phyloP scores from a whole-genome alignment of 495 filamentous ascomycete genomes.

The Neurospora sp. region DNA sequence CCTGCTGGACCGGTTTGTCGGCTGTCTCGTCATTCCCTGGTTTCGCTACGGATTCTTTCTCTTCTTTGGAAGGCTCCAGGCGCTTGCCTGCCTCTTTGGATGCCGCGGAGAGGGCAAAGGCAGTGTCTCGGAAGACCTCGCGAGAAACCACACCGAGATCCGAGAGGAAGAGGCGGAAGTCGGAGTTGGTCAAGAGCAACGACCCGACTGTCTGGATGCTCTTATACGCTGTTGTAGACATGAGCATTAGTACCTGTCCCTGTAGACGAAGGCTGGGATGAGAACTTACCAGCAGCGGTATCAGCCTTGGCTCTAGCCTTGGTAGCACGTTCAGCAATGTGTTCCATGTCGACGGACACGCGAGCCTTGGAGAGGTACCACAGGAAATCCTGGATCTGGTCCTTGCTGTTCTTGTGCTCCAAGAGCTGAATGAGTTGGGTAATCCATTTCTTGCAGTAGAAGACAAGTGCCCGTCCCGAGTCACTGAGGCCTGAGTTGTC shows the following conservation, averaged over 20 bases:
- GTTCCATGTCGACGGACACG: constrained; percentile 56
- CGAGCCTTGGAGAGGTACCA: constrained; percentile 72
- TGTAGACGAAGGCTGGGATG: neutral
- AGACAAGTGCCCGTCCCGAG: constrained; percentile 61
- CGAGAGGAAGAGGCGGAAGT: constrained; percentile 80
- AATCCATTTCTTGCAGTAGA: constrained; percentile 62
- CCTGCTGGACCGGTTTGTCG: constrained; percentile 41
- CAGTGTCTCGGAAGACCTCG: constrained; percentile 82
- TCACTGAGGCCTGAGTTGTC: constrained; percentile 66
- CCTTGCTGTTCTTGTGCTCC: constrained; percentile 68
- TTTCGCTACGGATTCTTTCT: constrained; percentile 46
- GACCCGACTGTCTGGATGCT: constrained; percentile 77
- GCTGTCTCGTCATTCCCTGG: constrained; percentile 44
- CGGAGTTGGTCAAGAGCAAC: constrained; percentile 76
- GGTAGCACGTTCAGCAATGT: constrained; percentile 52
- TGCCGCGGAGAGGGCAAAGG: constrained; percentile 60
- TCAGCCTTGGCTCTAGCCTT: constrained; percentile 65
- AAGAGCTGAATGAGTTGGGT: constrained; percentile 67
- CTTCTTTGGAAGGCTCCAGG: constrained; percentile 54
- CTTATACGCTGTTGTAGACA: constrained; percentile 50
- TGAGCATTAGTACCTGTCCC: neutral
- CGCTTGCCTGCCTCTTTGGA: constrained; percentile 64
- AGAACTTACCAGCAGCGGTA: constrained; percentile 56
- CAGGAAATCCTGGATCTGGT: constrained; percentile 83
- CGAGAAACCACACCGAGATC: constrained; percentile 71